phyloP scores from a whole-genome alignment of 352 stramenopile species.

The Pythium brassicae region DNA sequence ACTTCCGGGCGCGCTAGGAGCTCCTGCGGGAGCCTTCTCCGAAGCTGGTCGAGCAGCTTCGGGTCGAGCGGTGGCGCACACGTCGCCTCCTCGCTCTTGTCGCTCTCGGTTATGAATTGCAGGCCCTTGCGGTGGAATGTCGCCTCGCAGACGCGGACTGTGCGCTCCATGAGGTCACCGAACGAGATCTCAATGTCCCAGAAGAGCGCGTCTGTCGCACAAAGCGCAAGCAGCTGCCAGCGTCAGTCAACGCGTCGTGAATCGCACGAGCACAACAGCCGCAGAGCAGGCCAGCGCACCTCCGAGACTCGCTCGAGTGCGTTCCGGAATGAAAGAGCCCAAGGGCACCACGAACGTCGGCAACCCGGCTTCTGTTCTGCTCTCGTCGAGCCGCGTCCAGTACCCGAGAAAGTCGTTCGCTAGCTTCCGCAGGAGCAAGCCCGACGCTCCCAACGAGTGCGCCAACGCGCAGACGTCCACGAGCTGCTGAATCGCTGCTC shows the following conservation, averaged over 20 bases:
- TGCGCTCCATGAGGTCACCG: constrained; percentile 9
- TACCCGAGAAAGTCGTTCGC: constrained; percentile 6
- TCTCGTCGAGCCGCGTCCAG: neutral
- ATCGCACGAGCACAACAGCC: neutral
- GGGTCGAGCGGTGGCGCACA: neutral
- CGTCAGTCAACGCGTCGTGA: no score
- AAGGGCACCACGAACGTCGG: constrained; percentile 8
- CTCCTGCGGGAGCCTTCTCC: neutral
- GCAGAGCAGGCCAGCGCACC: constrained; percentile 3
- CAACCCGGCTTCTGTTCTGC: neutral
- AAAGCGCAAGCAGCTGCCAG: neutral
- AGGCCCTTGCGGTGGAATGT: constrained; percentile 9
- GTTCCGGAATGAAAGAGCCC: constrained; percentile 14
- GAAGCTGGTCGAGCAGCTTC: constrained; percentile 4
- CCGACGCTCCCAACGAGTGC: constrained; percentile 7
- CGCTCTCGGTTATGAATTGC: neutral
- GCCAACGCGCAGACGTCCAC: constrained; percentile 12
- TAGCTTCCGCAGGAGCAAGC: constrained; percentile 9
- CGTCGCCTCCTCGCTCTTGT: neutral
- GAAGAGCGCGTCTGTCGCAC: constrained; percentile 9
- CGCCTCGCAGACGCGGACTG: constrained; percentile 13
- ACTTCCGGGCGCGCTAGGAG: constrained; percentile 2
- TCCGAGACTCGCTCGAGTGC: constrained; percentile 13
- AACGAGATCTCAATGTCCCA: constrained; percentile 17
- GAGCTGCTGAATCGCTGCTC: constrained; percentile 1